phyloP scores from a whole-genome alignment of 1,139 yeast species.

The Blastobotrys elegans region DNA sequence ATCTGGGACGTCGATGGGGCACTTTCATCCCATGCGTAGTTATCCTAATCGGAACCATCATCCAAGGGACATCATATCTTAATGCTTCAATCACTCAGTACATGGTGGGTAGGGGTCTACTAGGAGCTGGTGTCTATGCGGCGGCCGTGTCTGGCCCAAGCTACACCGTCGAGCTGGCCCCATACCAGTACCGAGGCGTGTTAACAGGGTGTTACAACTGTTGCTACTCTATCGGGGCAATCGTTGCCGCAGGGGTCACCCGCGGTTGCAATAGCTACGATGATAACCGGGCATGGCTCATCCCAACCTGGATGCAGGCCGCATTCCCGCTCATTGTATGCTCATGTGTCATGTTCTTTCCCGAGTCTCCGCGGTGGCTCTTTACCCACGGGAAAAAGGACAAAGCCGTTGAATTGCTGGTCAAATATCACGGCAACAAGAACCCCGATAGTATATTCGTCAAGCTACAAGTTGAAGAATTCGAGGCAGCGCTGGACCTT shows the following conservation, averaged over 20 bases:
- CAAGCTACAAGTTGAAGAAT: neutral
- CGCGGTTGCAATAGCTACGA: slow-evolving; percentile 4
- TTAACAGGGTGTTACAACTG: neutral
- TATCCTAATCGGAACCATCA: slow-evolving; percentile 16
- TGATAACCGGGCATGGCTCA: slow-evolving; percentile 10
- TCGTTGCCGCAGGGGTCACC: slow-evolving; percentile 12
- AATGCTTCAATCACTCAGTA: neutral
- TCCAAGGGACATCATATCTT: slow-evolving; percentile 12
- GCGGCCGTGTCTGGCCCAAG: neutral
- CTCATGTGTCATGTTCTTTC: slow-evolving; percentile 38
- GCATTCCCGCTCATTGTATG: slow-evolving; percentile 1
- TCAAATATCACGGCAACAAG: slow-evolving; percentile 11
- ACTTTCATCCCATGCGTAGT: slow-evolving; percentile 15
- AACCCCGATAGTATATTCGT: neutral
- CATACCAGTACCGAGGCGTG: neutral
- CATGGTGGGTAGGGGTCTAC: slow-evolving; percentile 4
- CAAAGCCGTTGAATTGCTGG: slow-evolving; percentile 4
- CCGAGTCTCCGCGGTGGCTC: slow-evolving; percentile 61
- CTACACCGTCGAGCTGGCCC: neutral
- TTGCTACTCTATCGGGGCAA: slow-evolving; percentile 13
- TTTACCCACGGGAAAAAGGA: slow-evolving; percentile 2
- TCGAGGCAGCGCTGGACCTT: neutral
- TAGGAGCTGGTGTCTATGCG: slow-evolving; percentile 5
- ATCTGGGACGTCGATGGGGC: slow-evolving; percentile 16
- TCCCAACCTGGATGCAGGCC: slow-evolving; percentile 36